Conservation (phyloP, 2,329 filamentous ascomycete species). For the Onygena corvina region DNA sequence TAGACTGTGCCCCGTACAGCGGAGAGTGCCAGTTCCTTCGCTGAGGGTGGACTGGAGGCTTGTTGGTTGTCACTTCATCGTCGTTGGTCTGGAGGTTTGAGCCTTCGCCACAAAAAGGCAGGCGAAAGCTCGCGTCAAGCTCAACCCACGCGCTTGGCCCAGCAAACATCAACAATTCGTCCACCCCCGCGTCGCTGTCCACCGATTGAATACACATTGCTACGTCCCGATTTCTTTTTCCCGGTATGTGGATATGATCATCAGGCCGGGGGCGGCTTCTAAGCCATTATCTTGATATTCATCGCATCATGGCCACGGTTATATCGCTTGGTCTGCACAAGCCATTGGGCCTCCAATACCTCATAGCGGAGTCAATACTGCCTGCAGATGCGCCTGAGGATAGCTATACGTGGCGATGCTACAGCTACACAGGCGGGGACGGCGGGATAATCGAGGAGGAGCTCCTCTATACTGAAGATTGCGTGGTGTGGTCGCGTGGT, state of each 20-base stretch:
- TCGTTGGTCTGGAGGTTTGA: background rate
- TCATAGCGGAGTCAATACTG: conserved; percentile 68
- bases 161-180: no score
- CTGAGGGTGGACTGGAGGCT: background rate
- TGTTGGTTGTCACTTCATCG: background rate
- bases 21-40: no score
- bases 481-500: conserved; percentile 81
- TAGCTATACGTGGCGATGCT: conserved; percentile 63
- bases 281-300: background rate
- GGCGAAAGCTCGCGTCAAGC: background rate
- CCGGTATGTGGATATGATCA: background rate
- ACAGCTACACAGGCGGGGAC: conserved; percentile 35
- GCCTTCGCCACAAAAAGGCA: background rate
- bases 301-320: conserved; percentile 65
- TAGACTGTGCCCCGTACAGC: background rate
- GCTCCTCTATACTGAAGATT: conserved; percentile 59
- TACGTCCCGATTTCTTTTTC: background rate
- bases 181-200: no score
- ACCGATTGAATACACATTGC: background rate
- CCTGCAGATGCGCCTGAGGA: conserved; percentile 52
- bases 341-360: conserved; percentile 70
- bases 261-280: background rate
- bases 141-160: conserved; percentile 1
- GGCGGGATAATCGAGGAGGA: conserved; percentile 56
- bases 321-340: conserved; percentile 84